Conservation (phyloP, 202 grass and related monocot genomes). For the Setaria italica region DNA sequence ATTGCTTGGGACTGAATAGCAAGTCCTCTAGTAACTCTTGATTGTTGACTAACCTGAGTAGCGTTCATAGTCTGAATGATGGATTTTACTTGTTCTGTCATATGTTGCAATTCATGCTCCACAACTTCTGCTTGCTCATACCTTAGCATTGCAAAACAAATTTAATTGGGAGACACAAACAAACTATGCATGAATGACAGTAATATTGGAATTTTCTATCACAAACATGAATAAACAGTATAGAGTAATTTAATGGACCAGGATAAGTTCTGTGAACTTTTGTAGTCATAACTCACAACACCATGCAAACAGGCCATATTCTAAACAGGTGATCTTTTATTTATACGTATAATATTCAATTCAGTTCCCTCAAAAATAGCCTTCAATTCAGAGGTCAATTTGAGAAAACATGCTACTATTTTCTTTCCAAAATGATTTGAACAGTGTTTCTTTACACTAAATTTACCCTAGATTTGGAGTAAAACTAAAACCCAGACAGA, state of each 20-base stretch:
- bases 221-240: conserved; percentile 2
- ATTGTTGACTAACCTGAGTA: conserved; percentile 62
- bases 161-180: not conserved
- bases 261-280: not conserved
- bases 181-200: not conserved
- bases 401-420: not conserved
- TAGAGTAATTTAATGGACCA: not conserved
- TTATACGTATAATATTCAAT: not conserved
- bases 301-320: not conserved
- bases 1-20: conserved; percentile 1
- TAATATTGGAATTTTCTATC: not conserved
- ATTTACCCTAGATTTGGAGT: conserved; percentile 1
- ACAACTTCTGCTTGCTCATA: conserved; percentile 89
- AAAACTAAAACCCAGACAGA: conserved; percentile 19
- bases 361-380: not conserved
- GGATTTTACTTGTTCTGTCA: conserved; percentile 98
- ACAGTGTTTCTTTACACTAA: conserved; percentile 2
- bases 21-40: conserved; percentile 26
- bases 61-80: conserved; percentile 95
- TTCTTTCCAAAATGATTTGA: not conserved
- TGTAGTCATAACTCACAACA: not conserved
- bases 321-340: not conserved
- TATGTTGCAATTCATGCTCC: conserved; percentile 90
- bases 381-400: not conserved
- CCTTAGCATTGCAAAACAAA: conserved; percentile 59